A percentile compares a stretch with the other conserved stretches of the same genome.
phyloP scores from a whole-genome alignment of 2,329 filamentous ascomycete genomes.

The Hymenoscyphus albidus region DNA sequence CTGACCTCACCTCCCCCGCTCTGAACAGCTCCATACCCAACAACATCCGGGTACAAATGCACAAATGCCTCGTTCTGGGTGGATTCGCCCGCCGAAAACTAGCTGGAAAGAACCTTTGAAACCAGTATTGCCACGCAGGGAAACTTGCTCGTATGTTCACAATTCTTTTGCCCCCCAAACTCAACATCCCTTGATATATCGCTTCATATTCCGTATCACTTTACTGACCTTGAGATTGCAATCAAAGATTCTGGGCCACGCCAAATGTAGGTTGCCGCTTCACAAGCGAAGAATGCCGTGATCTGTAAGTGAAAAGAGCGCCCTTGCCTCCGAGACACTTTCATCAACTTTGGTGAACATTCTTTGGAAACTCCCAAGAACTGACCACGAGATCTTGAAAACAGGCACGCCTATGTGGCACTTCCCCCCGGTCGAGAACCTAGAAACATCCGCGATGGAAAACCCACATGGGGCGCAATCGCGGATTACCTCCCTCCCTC shows the following conservation, averaged over 20 bases:
- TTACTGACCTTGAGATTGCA: not conserved
- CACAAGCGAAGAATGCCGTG: constrained; percentile 27
- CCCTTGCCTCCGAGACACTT: too few relatives aligned
- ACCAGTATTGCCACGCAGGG: constrained; percentile 9
- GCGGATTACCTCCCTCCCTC: constrained; percentile 13
- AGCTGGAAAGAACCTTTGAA: constrained; percentile 14
- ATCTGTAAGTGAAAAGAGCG: constrained; percentile 20
- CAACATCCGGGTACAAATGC: not conserved
- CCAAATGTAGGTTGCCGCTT: constrained; percentile 26
- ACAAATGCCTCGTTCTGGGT: not conserved
- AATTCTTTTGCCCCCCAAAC: not conserved
- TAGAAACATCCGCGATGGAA: constrained; percentile 24
- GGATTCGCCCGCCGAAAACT: not conserved
- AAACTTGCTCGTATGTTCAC: not conserved
- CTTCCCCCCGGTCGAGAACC: not conserved
- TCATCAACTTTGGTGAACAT: too few relatives aligned
- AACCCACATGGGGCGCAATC: constrained; percentile 25
- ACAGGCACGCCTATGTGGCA: not conserved
- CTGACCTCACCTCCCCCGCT: not conserved
- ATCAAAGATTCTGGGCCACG: constrained; percentile 19
- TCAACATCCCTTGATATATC: not conserved
- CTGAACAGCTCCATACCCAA: not conserved
- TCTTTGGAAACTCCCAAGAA: too few relatives aligned
- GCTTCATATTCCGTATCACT: not conserved
- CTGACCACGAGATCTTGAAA: too few relatives aligned